Base-by-base conservation (phyloP, 129 eudicot species). In the Heracleum sosnowskyi region DNA sequence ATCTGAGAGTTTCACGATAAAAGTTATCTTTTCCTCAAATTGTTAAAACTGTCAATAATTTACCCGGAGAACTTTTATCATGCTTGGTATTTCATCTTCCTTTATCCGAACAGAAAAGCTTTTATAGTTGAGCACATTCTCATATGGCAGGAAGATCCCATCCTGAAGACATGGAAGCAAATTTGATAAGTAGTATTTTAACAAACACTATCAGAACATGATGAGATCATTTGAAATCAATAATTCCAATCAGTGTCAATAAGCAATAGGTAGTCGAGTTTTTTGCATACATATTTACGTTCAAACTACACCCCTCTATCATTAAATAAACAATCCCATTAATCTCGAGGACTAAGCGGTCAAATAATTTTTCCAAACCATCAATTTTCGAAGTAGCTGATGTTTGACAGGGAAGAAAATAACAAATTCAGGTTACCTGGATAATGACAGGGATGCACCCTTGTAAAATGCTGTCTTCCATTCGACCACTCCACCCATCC, bases 401-500 rank as follows among this genome's bases (percentile, higher is more conserved):
- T 13, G 69, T 42, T 69, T 44, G 77, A 28, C 53, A 62, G 44
- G 73, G 3, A 31, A 26, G 28, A 35, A 51, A 39, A 83, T 31
- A 76, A 28, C 16, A 68, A 77, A 34, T 60, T 75, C 34, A 40
- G 15, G 13, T 28, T 18, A 93, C 98, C 98, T 95, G 98, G 83
- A 95, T 91, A 72, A 95, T 86, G 41, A 95, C 98, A 29, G 98
- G 98, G 81, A 91, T 90, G 89, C 98, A 95, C 60, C 98, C 98
- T 76, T 95, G 98, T 70, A 88, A 85, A 82, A 95, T 86, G 80
- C 98, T 90, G 77, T 95, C 98, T 87, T 95, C 98, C 96, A 95
- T 90, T 79, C 98, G 86, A 73, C 98, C 98, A 77, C 98, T 95
- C 98, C 98, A 95, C 57, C 98, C 98, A 77, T 95, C 98, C 53